phyloP scores from a whole-genome alignment of 768 basidiomycete genomes.

The Leccinellum rugosiceps region DNA sequence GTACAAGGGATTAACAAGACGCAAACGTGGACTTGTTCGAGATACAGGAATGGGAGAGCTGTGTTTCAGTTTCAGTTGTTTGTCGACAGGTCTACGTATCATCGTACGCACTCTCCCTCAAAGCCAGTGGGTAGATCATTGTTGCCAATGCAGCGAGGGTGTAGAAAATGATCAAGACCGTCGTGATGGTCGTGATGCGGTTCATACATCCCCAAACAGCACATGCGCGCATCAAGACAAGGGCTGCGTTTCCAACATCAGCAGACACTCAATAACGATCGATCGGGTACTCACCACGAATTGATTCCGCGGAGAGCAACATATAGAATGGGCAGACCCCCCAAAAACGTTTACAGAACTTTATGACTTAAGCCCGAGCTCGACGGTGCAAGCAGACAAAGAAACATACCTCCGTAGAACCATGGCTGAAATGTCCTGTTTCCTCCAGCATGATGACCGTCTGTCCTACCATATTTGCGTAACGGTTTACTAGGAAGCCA shows the following conservation, averaged over 20 bases:
- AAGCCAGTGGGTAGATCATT: background rate
- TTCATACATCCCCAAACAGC: conserved; percentile 16
- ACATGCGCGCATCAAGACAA: conserved; percentile 19
- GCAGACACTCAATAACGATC: background rate
- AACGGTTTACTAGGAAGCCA: conserved; percentile 17
- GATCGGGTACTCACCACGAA: background rate
- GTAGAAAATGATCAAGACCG: conserved; percentile 5
- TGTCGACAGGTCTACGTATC: background rate
- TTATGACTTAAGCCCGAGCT: no score
- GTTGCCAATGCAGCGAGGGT: background rate
- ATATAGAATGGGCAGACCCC: conserved; percentile 7
- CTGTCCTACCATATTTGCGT: conserved; percentile 17
- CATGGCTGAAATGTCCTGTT: background rate
- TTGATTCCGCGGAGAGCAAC: conserved; percentile 12
- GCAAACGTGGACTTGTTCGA: background rate
- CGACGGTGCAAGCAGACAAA: no score
- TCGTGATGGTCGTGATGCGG: background rate
- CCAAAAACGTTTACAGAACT: conserved; percentile 8
- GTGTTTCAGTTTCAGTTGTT: no score
- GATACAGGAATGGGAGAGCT: background rate
- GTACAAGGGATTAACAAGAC: background rate
- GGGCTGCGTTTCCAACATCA: conserved; percentile 5
- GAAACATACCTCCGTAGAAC: background rate
- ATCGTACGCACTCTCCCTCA: background rate
- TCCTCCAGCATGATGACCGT: conserved; percentile 1